A percentile compares a stretch with the other conserved stretches of the same genome.
phyloP scores from a whole-genome alignment of 345 rosid species.

The Eucalyptus tenuipes region DNA sequence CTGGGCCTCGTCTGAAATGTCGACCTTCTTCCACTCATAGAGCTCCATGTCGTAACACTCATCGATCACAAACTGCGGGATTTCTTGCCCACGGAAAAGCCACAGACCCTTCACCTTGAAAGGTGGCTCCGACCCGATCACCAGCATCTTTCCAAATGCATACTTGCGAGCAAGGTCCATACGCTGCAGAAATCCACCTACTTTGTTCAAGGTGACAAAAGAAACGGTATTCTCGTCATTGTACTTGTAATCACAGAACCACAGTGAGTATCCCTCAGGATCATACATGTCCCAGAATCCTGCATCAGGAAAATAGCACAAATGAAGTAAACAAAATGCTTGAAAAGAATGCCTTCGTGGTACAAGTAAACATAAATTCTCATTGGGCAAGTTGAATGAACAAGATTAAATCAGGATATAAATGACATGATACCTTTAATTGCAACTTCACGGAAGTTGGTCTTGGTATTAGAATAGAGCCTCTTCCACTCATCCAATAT shows the following conservation, averaged over 20 bases:
- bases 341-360: background rate
- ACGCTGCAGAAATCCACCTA: conserved; percentile 89
- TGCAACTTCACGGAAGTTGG: conserved; percentile 95
- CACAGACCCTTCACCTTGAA: conserved; percentile 91
- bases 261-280: conserved; percentile 92
- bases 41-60: conserved; percentile 99
- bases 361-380: background rate
- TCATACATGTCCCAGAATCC: conserved; percentile 99
- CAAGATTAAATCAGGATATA: background rate
- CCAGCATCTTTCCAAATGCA: conserved; percentile 93
- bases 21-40: conserved; percentile 89
- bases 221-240: conserved; percentile 90
- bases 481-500: conserved; percentile 97
- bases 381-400: background rate
- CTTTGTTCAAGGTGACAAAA: conserved; percentile 87
- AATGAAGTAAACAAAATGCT: background rate
- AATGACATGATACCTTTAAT: conserved; percentile 45
- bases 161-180: conserved; percentile 97
- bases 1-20: conserved; percentile 67
- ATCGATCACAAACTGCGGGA: conserved; percentile 74
- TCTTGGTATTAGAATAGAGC: conserved; percentile 92
- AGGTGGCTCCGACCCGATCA: conserved; percentile 69
- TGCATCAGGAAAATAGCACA: conserved; percentile 4
- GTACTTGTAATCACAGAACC: conserved; percentile 99
- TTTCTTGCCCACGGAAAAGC: conserved; percentile 90